Percentiles rank a stretch among this genome's conserved stretches.
phyloP scores from a whole-genome alignment of 2,329 filamentous ascomycete genomes.

The Aureobasidium mangrovei region DNA sequence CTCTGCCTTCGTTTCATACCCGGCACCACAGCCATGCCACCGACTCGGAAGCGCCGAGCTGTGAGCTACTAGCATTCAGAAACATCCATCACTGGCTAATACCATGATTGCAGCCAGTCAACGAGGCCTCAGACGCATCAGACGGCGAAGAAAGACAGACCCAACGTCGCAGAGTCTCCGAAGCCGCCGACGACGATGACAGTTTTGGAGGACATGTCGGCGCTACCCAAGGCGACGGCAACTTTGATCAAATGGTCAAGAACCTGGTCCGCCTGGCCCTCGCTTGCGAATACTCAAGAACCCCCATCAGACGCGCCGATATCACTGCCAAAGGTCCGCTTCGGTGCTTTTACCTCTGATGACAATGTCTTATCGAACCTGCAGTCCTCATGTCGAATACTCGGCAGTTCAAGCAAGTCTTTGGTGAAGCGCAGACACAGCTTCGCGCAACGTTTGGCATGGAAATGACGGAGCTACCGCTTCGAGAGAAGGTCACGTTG shows the following conservation, averaged over 20 bases:
- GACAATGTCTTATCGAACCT: not conserved
- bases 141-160: constrained; percentile 22
- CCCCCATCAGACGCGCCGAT: constrained; percentile 49
- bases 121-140: constrained; percentile 20
- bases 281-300: constrained; percentile 51
- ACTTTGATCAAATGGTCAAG: constrained; percentile 44
- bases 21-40: not conserved
- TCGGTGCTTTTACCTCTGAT: not conserved
- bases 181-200: constrained; percentile 14
- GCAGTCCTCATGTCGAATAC: constrained; percentile 59
- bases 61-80: constrained; percentile 15
- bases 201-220: constrained; percentile 18
- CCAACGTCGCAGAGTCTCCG: constrained; percentile 21
- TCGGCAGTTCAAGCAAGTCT: constrained; percentile 67
- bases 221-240: constrained; percentile 22
- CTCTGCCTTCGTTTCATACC: not conserved
- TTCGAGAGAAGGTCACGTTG: constrained; percentile 70
- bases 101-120: not conserved
- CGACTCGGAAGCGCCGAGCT: constrained; percentile 22
- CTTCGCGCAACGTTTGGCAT: constrained; percentile 76
- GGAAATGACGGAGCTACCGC: constrained; percentile 76
- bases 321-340: constrained; percentile 43
- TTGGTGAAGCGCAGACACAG: constrained; percentile 64
- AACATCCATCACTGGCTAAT: not conserved
- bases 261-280: constrained; percentile 54